Conservation (phyloP, 768 basidiomycete genomes). For the Kwoniella botswanensis region DNA sequence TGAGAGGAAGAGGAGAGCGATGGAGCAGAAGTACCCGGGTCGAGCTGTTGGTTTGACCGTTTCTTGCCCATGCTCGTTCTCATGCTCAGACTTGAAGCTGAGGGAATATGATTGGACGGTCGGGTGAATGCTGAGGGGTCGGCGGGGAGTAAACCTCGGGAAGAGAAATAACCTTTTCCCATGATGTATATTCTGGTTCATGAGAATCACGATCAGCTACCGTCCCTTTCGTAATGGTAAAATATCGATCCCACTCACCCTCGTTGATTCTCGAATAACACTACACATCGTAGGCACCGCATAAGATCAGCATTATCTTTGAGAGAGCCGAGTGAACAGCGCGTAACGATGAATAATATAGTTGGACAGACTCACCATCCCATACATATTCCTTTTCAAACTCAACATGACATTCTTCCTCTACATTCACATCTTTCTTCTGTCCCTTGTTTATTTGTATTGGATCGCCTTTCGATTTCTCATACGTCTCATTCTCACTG, state of each 20-base stretch:
- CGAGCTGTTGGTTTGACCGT: background rate
- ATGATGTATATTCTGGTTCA: slow-evolving; percentile 38
- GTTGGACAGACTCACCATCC: slow-evolving; percentile 41
- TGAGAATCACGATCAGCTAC: background rate
- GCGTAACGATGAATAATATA: background rate
- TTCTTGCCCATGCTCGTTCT: slow-evolving; percentile 4
- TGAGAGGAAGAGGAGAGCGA: background rate
- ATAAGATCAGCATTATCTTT: background rate
- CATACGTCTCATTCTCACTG: slow-evolving; percentile 27
- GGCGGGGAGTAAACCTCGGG: slow-evolving; percentile 39
- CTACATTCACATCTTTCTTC: slow-evolving; percentile 20
- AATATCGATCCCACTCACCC: slow-evolving; percentile 25
- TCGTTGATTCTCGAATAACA: slow-evolving; percentile 53
- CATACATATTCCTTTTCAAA: slow-evolving; percentile 42
- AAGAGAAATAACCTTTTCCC: slow-evolving; percentile 52
- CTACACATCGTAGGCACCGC: slow-evolving; percentile 15
- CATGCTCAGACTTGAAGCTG: slow-evolving; percentile 35
- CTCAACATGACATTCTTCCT: slow-evolving; percentile 5
- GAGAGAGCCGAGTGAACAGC: background rate
- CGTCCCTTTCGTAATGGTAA: too few species aligned
- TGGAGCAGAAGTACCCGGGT: background rate
- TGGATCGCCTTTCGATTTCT: slow-evolving; percentile 19
- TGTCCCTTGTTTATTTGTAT: slow-evolving; percentile 22
- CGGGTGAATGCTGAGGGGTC: slow-evolving; percentile 51
- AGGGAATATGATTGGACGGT: slow-evolving; percentile 35